Conservation (phyloP, 805 yeast species). For the Pichia californica region DNA sequence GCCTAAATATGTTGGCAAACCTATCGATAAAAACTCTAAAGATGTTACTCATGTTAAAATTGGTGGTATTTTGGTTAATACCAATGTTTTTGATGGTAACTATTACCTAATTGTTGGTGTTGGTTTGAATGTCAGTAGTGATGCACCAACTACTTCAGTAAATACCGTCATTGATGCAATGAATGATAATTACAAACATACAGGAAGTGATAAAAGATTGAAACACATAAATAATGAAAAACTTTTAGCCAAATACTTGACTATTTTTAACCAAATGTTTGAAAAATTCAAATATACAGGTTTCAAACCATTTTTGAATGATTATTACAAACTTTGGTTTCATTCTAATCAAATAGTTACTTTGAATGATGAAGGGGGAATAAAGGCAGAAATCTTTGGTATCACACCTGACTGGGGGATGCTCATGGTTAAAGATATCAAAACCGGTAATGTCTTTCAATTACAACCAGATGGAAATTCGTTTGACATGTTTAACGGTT, state of each 20-base stretch:
- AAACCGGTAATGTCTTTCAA: conserved; percentile 54
- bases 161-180: conserved; percentile 59
- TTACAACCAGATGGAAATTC: conserved; percentile 97
- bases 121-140: conserved; percentile 77
- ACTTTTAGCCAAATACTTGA: conserved; percentile 63
- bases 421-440: conserved; percentile 66
- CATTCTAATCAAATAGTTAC: conserved; percentile 72
- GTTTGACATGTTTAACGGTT: conserved; percentile 88
- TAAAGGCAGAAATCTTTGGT: conserved; percentile 64
- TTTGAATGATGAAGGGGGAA: conserved; percentile 36
- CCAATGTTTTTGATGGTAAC: conserved; percentile 53
- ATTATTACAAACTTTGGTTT: conserved; percentile 81
- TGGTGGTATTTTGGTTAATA: conserved; percentile 79
- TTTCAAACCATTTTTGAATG: conserved; percentile 55
- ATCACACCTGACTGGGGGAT: conserved; percentile 83
- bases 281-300: conserved; percentile 57
- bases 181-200: conserved; percentile 42
- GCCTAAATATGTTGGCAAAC: conserved; percentile 47
- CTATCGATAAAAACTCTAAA: conserved; percentile 21
- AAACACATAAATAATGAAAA: conserved; percentile 33
- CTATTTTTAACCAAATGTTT: conserved; percentile 57
- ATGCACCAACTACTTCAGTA: conserved; percentile 89
- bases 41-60: conserved; percentile 70
- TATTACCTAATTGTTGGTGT: conserved; percentile 76
- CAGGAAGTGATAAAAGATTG: conserved; percentile 28